Percentiles rank a stretch among this genome's conserved stretches.
These are phyloP conservation scores for Glarea lozoyensis DNA, from an alignment of 495 filamentous ascomycete species.

Conservation along the genomic window DNA sequence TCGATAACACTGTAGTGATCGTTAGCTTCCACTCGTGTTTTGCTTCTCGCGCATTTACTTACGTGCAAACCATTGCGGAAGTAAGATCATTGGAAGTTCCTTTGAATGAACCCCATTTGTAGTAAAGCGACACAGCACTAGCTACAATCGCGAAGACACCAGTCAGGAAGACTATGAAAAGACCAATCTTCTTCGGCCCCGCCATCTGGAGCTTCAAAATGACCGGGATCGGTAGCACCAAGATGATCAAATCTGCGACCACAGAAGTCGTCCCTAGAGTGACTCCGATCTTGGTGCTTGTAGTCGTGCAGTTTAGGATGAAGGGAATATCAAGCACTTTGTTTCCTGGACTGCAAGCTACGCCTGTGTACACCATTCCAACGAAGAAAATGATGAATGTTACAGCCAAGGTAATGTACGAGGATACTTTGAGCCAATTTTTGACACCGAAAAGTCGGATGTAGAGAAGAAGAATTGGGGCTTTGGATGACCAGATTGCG, in stretches of 20 bases:
- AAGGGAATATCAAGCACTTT: neutral
- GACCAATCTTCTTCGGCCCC: constrained; percentile 23
- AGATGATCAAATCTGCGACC: constrained; percentile 35
- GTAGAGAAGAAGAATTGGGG: neutral
- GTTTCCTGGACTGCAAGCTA: neutral
- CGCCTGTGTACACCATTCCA: neutral
- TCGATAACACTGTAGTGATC: neutral
- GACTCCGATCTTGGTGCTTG: neutral
- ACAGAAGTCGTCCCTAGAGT: constrained; percentile 12
- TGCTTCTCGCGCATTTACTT: neutral
- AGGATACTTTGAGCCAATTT: neutral
- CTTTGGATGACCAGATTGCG: neutral
- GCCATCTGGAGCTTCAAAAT: constrained; percentile 24
- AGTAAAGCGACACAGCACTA: neutral
- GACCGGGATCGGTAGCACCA: constrained; percentile 28
- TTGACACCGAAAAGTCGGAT: neutral
- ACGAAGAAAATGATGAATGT: neutral
- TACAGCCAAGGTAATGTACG: neutral
- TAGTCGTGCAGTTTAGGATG: neutral
- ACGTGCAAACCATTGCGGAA: neutral
- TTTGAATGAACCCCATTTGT: neutral
- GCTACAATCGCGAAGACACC: constrained; percentile 21
- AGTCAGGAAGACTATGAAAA: constrained; percentile 27
- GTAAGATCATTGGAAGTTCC: neutral
- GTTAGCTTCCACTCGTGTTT: neutral